A percentile compares a stretch with the other conserved stretches of the same genome.
These are phyloP conservation scores for Nakazawaea peltata DNA, from an alignment of 805 yeast species.

Conservation along the genomic window DNA sequence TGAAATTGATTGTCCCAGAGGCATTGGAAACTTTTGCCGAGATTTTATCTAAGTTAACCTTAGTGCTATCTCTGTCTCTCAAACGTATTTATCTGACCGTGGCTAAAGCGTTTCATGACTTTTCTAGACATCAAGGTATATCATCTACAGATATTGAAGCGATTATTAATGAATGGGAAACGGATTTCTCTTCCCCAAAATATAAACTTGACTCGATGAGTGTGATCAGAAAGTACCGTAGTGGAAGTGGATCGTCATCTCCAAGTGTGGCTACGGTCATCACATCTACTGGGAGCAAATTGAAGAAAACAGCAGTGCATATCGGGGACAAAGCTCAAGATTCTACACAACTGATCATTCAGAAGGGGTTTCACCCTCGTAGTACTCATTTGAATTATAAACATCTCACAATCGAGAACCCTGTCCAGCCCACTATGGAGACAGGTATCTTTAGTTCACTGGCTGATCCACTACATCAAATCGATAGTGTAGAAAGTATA, in stretches of 20 bases:
- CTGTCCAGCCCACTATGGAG: slow-evolving; percentile 23
- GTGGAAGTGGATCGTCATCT: background rate
- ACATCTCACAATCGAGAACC: slow-evolving; percentile 23
- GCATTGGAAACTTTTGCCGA: slow-evolving; percentile 37
- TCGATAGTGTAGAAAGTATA: no score
- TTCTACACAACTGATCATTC: slow-evolving; percentile 21
- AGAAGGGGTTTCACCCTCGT: slow-evolving; percentile 23
- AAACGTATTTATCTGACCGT: slow-evolving; percentile 25
- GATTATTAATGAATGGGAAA: slow-evolving; percentile 32
- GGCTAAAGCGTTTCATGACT: slow-evolving; percentile 20
- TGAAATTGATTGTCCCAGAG: slow-evolving; percentile 37
- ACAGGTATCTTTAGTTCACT: slow-evolving; percentile 24
- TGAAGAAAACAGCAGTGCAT: slow-evolving; percentile 10
- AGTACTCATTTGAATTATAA: slow-evolving; percentile 18
- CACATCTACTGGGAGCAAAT: slow-evolving; percentile 11
- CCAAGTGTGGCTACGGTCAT: slow-evolving; percentile 18
- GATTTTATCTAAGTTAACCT: slow-evolving; percentile 33
- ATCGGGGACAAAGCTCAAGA: slow-evolving; percentile 21
- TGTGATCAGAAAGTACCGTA: slow-evolving; percentile 27
- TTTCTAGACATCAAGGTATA: slow-evolving; percentile 24
- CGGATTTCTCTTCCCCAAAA: slow-evolving; percentile 23
- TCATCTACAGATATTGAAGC: slow-evolving; percentile 10
- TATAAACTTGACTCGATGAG: slow-evolving; percentile 30
- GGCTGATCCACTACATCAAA: slow-evolving; percentile 7
- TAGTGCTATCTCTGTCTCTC: slow-evolving; percentile 30